phyloP scores from a whole-genome alignment of 1,139 yeast genomes.

The Hyphopichia fennica region DNA sequence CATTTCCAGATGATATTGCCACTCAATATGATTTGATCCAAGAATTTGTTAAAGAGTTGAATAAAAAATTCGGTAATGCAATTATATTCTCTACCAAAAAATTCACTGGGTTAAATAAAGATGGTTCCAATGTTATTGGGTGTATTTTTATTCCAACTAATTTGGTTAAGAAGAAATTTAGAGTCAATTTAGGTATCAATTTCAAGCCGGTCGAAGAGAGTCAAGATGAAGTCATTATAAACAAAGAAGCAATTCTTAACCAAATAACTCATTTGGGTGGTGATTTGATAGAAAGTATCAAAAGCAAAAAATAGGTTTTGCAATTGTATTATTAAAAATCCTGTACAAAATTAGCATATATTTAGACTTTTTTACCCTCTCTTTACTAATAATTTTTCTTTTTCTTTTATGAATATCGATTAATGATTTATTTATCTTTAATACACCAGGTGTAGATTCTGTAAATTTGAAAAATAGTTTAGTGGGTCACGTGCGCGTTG shows the following conservation, averaged over 20 bases:
- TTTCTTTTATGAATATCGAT: neutral
- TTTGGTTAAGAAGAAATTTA: conserved; percentile 60
- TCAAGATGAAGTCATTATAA: conserved; percentile 57
- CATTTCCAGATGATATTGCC: conserved; percentile 47
- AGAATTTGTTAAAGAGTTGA: conserved; percentile 54
- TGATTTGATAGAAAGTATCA: conserved; percentile 48
- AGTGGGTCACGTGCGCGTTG: neutral
- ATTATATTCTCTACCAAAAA: conserved; percentile 62
- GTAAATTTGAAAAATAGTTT: neutral
- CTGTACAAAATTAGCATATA: conserved; percentile 1
- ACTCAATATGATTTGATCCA: conserved; percentile 57
- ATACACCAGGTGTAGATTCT: too few species aligned
- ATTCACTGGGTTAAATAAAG: conserved; percentile 48
- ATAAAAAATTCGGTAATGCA: conserved; percentile 53
- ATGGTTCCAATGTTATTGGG: conserved; percentile 61
- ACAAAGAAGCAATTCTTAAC: conserved; percentile 70
- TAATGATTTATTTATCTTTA: too few species aligned
- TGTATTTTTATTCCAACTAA: conserved; percentile 78
- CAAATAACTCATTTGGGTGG: conserved; percentile 80
- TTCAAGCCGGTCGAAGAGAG: conserved; percentile 59
- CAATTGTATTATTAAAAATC: neutral
- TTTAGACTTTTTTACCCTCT: neutral
- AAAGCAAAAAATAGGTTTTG: conserved; percentile 17
- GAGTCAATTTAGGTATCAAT: conserved; percentile 77
- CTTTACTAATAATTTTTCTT: neutral